These are phyloP conservation scores for Apiospora rasikravindrae DNA, from an alignment of 2,329 filamentous ascomycete genomes.

Conservation along the genomic window DNA sequence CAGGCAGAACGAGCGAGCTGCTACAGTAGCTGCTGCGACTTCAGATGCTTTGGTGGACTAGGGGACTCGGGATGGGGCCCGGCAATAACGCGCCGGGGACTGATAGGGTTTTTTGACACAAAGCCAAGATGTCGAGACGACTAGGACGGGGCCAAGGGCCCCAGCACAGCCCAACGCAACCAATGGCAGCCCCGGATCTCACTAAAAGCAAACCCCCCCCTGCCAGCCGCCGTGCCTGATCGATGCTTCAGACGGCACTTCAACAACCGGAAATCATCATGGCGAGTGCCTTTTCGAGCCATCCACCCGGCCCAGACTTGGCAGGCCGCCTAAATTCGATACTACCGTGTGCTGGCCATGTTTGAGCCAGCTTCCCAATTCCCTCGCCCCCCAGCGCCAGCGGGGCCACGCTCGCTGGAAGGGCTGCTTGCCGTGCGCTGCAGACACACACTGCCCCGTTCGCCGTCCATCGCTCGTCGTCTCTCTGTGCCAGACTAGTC, in stretches of 20 bases:
- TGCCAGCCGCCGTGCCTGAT: conserved; percentile 16
- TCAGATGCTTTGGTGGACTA: background rate
- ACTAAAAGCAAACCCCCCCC: background rate
- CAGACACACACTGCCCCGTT: conserved; percentile 6
- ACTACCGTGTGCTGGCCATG: background rate
- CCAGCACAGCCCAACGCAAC: background rate
- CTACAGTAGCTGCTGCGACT: background rate
- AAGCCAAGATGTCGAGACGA: conserved; percentile 19
- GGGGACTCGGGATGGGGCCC: background rate
- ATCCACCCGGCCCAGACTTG: background rate
- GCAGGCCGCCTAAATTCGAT: background rate
- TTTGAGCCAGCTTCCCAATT: background rate
- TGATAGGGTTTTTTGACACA: conserved; percentile 14
- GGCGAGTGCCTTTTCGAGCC: background rate
- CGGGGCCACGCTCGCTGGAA: background rate
- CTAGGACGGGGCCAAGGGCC: background rate
- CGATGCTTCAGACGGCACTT: conserved; percentile 20
- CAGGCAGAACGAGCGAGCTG: background rate
- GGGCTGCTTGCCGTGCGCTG: background rate
- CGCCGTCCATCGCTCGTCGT: background rate
- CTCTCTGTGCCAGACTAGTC: conserved; percentile 1
- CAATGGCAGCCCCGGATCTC: conserved; percentile 8
- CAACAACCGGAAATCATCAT: conserved; percentile 17
- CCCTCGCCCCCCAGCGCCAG: background rate
- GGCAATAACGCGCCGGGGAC: background rate